These are phyloP conservation scores for Cryptosporidium tyzzeri DNA, from an alignment of 169 alveolate species.

Conservation along the genomic window DNA sequence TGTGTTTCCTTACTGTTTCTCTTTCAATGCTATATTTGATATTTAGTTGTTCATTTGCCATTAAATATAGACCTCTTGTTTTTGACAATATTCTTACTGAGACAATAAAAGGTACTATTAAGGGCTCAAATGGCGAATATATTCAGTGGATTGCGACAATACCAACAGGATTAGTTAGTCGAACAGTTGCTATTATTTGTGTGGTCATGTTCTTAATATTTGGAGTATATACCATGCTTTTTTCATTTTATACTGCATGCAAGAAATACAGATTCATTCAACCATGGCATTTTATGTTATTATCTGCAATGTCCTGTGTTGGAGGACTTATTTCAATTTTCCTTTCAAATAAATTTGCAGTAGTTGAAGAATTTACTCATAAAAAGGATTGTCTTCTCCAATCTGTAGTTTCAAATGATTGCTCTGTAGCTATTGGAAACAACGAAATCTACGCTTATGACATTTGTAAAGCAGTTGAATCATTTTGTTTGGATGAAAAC, in stretches of 20 bases:
- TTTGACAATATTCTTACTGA: conserved; percentile 60
- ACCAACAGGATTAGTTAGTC: conserved; percentile 64
- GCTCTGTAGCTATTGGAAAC: conserved; percentile 52
- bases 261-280: conserved; percentile 69
- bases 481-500: conserved; percentile 40
- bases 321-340: conserved; percentile 69
- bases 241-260: conserved; percentile 63
- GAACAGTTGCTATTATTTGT: conserved; percentile 65
- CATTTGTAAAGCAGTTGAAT: conserved; percentile 65
- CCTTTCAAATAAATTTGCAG: conserved; percentile 46
- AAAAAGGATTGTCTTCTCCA: conserved; percentile 58
- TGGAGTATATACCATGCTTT: conserved; percentile 49
- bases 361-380: conserved; percentile 22
- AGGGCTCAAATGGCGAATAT: conserved; percentile 68
- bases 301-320: conserved; percentile 43
- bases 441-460: conserved; percentile 71
- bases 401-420: conserved; percentile 67
- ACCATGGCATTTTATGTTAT: conserved; percentile 60
- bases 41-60: conserved; percentile 61
- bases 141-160: conserved; percentile 63
- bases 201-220: conserved; percentile 42
- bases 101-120: conserved; percentile 55
- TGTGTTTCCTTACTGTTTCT: conserved; percentile 24
- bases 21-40: conserved; percentile 52
- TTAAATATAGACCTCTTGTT: conserved; percentile 54